Evolutionary conservation across 371 early-diverging fungal species (phyloP).

Genomic region (Actinomortierella ambigua): DNA sequence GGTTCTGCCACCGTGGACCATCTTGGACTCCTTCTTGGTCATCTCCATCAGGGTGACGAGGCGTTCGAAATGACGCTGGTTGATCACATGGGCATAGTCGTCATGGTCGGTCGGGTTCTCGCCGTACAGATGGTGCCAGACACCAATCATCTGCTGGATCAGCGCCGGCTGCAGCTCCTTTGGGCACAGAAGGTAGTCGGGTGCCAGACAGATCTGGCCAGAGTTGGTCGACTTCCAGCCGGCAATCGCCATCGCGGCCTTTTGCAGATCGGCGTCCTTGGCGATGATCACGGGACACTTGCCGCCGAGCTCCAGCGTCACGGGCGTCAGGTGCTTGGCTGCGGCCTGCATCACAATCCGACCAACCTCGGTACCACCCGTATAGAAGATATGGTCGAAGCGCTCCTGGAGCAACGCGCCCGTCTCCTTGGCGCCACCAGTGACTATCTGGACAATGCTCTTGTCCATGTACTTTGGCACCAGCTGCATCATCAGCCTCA

Average conservation of each 20-base stretch:
- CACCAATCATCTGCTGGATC: constrained; percentile 49
- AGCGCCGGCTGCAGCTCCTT: constrained; percentile 52
- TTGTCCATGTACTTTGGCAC: constrained; percentile 68
- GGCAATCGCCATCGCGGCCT: constrained; percentile 48
- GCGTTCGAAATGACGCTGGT: constrained; percentile 66
- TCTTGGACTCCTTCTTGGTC: constrained; percentile 35
- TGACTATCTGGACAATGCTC: constrained; percentile 61
- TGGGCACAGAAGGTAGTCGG: constrained; percentile 80
- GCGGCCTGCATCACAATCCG: constrained; percentile 79
- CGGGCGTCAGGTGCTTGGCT: constrained; percentile 75
- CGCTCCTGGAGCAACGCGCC: constrained; percentile 70
- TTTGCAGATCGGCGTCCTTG: constrained; percentile 58
- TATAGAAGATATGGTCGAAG: constrained; percentile 91
- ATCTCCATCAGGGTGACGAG: constrained; percentile 58
- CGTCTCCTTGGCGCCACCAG: constrained; percentile 81
- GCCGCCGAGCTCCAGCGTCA: constrained; percentile 86
- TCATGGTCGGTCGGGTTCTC: constrained; percentile 49
- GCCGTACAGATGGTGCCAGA: constrained; percentile 56
- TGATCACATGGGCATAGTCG: constrained; percentile 71
- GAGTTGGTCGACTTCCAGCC: constrained; percentile 67
- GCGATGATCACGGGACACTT: constrained; percentile 83
- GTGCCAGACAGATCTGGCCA: constrained; percentile 86
- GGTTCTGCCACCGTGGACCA: constrained; percentile 50
- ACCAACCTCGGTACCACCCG: constrained; percentile 81
- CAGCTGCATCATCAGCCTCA: constrained; percentile 50